A percentile compares a stretch with the other conserved stretches of the same genome.
Conservation (phyloP, 495 filamentous ascomycete species). For the Astrothelium macrocarpum region DNA sequence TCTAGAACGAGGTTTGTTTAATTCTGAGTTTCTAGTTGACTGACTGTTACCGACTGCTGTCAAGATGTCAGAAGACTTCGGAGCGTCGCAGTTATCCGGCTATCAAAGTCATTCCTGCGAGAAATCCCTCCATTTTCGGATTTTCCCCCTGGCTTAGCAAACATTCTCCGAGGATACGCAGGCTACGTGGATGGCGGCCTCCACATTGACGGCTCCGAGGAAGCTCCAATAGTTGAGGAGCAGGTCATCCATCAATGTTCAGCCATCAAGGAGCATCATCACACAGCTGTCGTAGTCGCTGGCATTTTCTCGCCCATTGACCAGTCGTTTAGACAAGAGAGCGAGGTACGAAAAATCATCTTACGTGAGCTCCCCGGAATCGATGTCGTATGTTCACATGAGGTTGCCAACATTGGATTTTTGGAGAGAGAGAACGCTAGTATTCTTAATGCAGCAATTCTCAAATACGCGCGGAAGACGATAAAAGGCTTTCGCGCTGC, state of each 20-base stretch:
- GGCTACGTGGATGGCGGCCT: slow-evolving; percentile 39
- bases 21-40: background rate
- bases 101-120: slow-evolving; percentile 45
- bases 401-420: slow-evolving; percentile 41
- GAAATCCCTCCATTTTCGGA: slow-evolving; percentile 47
- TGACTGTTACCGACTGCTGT: background rate
- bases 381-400: slow-evolving; percentile 39
- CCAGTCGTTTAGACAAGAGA: slow-evolving; percentile 39
- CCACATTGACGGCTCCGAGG: slow-evolving; percentile 42
- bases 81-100: slow-evolving; percentile 45
- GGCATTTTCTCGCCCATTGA: slow-evolving; percentile 53
- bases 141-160: slow-evolving; percentile 25
- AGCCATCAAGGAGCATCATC: slow-evolving; percentile 36
- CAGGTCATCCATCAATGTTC: slow-evolving; percentile 37
- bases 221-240: slow-evolving; percentile 37
- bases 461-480: slow-evolving; percentile 36
- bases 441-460: slow-evolving; percentile 43
- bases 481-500: slow-evolving; percentile 37
- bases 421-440: slow-evolving; percentile 45
- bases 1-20: slow-evolving; percentile 32
- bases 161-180: slow-evolving; percentile 39
- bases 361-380: slow-evolving; percentile 35
- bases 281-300: slow-evolving; percentile 44
- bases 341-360: slow-evolving; percentile 37
- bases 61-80: slow-evolving; percentile 40